Base-by-base conservation (phyloP, 805 yeast genomes). In the Metschnikowia lochheadii region DNA sequence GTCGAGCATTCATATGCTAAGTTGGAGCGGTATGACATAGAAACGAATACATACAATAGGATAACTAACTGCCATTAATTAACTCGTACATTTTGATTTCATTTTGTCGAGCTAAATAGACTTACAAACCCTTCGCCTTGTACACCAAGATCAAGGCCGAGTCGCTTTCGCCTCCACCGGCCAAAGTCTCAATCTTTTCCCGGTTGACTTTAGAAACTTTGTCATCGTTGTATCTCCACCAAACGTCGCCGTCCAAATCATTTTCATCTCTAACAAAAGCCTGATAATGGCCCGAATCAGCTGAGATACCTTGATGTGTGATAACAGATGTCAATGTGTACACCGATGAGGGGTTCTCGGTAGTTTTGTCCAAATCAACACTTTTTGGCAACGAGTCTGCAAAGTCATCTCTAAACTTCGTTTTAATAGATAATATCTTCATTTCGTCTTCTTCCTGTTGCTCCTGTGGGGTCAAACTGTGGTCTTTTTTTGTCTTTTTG, bases 151-250 rank as follows among this genome's bases (percentile, higher is more conserved):
- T 84, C 67, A 94, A 79, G 2, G 99, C 99, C 62, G 94, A 84
- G 68, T 94, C 99, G 59, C 96, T 83, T 72, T 95, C 99, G 51
- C 98, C 97, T 50, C 99, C 99, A 40, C 99, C 99, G 5, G 97
- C 87, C 57, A 94, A 77, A 50, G 79, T 68, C 66, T 90, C 96
- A 53, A 94, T 83, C 63, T 82, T 89, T 46, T 90, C 94, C 63
- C 82, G 86, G 54, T 78, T 82, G n/a, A 91, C 90, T 39, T 77
- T 72, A 6, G 81, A 73, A 15, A 94, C 96, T 64, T 85, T 85
- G 69, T 91, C 96, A 68, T 94, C 99, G 66, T 94, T 90, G 71
- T 89, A 94, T 68, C 84, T 85, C 85, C 88, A 92, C 99, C 99
- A 94, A 55, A 76, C 79, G 44, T 86, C 84, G 32, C 87, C 91